Percentiles rank a stretch among this genome's conserved stretches.
Conservation (phyloP, 2,329 filamentous ascomycete species). For the Ceratocystis cacaofunesta region DNA sequence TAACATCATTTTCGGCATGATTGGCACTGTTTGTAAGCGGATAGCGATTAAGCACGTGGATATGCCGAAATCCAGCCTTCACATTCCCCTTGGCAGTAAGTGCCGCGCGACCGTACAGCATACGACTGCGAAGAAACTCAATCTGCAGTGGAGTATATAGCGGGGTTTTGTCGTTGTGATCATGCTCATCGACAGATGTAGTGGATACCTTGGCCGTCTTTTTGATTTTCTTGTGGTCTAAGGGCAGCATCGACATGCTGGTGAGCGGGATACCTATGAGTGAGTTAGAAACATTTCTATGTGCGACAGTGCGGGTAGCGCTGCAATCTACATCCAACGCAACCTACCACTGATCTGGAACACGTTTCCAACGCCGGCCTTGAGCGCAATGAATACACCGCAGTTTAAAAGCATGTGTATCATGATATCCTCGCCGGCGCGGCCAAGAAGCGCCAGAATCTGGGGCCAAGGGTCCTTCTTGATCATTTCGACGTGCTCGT, state of each 20-base stretch:
- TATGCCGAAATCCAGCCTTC: conserved; percentile 57
- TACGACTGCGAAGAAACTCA: conserved; percentile 62
- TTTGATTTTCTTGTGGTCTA: not conserved
- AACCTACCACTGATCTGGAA: conserved; percentile 62
- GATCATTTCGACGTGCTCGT: conserved; percentile 39
- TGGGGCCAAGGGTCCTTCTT: conserved; percentile 61
- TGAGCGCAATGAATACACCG: conserved; percentile 55
- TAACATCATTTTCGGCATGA: conserved; percentile 15
- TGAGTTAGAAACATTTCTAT: not conserved
- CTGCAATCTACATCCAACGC: not conserved
- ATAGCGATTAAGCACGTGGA: conserved; percentile 16
- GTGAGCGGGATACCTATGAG: conserved; percentile 35
- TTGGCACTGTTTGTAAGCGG: conserved; percentile 16
- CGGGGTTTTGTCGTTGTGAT: not conserved
- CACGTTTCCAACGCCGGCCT: conserved; percentile 48
- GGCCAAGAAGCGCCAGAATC: conserved; percentile 58
- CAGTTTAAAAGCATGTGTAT: conserved; percentile 61
- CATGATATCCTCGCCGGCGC: conserved; percentile 62
- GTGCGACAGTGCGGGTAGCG: not conserved
- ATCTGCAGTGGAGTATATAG: conserved; percentile 41
- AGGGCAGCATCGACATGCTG: conserved; percentile 25
- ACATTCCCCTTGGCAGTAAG: conserved; percentile 54
- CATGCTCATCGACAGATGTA: not conserved
- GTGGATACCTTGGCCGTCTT: not conserved
- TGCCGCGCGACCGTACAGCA: conserved; percentile 67